Conservation (phyloP, 306 rosid species). For the Cicer arietinum region DNA sequence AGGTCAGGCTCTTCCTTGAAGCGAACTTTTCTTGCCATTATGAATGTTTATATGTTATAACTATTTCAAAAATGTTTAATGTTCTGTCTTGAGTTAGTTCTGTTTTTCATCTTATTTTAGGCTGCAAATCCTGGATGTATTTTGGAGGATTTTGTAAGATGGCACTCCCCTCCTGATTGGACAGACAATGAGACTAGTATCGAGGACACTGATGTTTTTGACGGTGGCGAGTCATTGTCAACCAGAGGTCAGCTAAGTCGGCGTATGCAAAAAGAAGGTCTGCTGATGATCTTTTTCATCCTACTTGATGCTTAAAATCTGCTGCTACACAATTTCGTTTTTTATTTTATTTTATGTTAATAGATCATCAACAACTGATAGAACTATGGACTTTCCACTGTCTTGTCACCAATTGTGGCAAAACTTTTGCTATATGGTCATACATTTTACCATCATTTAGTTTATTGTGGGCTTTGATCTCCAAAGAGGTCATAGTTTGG, state of each 20-base stretch:
- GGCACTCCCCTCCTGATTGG: constrained; percentile 99
- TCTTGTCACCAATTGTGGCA: constrained; percentile 30
- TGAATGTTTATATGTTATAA: constrained; percentile 34
- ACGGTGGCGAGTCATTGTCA: constrained; percentile 54
- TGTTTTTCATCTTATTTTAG: constrained; percentile 54
- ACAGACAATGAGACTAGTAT: constrained; percentile 62
- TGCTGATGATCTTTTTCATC: constrained; percentile 29
- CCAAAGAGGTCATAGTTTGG: constrained; percentile 5
- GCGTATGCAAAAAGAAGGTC: constrained; percentile 98
- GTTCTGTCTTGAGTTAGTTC: constrained; percentile 34
- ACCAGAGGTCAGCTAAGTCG: constrained; percentile 84
- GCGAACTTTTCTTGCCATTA: constrained; percentile 37
- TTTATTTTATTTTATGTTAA: constrained; percentile 7
- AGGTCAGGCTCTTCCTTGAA: constrained; percentile 62
- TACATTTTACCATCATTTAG: constrained; percentile 22
- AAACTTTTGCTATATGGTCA: constrained; percentile 19
- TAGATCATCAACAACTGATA: constrained; percentile 26
- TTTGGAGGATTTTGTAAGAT: constrained; percentile 96
- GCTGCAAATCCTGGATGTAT: constrained; percentile 99
- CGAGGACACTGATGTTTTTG: constrained; percentile 59
- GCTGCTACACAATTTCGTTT: constrained; percentile 28
- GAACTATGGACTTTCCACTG: constrained; percentile 21
- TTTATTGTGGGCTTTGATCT: constrained; percentile 35
- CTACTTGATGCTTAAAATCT: constrained; percentile 37
- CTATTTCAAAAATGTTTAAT: constrained; percentile 38